phyloP scores from a whole-genome alignment of 2,329 filamentous ascomycete species.

The Fusarium verticillioides region DNA sequence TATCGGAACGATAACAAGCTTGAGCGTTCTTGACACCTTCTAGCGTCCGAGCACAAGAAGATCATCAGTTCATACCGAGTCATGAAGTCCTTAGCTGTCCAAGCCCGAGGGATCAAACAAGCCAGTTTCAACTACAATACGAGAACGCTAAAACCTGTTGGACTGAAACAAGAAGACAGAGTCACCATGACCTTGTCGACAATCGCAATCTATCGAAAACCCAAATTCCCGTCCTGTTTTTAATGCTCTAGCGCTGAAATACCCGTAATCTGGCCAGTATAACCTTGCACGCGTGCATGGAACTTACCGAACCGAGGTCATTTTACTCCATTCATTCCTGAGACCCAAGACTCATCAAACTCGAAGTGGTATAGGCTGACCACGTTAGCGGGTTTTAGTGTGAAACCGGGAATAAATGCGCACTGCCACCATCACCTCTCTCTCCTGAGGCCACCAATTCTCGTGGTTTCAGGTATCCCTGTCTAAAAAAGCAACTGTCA shows the following conservation, averaged over 20 bases:
- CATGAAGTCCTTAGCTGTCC: neutral
- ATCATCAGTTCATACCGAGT: neutral
- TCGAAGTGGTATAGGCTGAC: neutral
- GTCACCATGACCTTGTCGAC: neutral
- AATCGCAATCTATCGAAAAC: neutral
- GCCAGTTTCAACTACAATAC: constrained; percentile 2
- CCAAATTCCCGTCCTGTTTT: neutral
- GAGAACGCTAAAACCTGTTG: constrained; percentile 10
- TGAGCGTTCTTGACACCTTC: neutral
- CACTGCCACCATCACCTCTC: neutral
- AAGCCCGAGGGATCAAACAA: neutral
- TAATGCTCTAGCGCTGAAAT: neutral
- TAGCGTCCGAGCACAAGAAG: neutral
- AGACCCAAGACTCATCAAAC: neutral
- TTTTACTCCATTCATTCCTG: neutral
- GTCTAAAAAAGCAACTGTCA: constrained; percentile 5
- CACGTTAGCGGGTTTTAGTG: neutral
- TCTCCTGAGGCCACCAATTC: neutral
- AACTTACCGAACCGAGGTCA: constrained; percentile 1
- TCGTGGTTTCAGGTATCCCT: constrained; percentile 17
- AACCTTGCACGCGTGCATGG: neutral
- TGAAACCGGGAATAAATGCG: constrained; percentile 19
- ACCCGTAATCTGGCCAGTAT: neutral
- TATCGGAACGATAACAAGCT: neutral
- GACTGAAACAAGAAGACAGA: constrained; percentile 7